phyloP scores from a whole-genome alignment of 176 grass and related monocot species.

The Aegilops speltoides region DNA sequence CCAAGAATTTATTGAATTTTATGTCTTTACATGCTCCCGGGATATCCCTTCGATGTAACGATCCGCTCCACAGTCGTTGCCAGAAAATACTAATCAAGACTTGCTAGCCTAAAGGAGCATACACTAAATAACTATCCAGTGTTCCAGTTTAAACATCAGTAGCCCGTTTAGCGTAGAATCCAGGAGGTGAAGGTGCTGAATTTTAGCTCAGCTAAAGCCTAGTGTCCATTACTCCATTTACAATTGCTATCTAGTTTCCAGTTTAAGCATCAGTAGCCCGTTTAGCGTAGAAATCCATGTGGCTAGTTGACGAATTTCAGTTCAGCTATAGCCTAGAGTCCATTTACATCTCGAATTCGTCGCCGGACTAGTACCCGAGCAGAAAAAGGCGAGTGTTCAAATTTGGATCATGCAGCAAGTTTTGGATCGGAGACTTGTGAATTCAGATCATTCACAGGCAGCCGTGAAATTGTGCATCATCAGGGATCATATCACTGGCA shows the following conservation, averaged over 20 bases:
- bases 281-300: not conserved
- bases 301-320: no score
- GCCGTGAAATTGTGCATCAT: not conserved
- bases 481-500: no score
- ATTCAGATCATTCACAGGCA: no score
- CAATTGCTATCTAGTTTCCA: not conserved
- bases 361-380: not conserved
- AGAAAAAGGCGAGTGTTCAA: no score
- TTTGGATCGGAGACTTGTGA: not conserved
- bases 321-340: not conserved
- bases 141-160: not conserved
- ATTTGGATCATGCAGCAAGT: not conserved
- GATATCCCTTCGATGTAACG: not conserved
- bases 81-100: not conserved
- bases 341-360: not conserved
- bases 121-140: not conserved
- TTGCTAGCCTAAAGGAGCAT: not conserved
- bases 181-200: not conserved
- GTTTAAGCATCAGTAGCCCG: not conserved
- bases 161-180: not conserved
- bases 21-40: not conserved
- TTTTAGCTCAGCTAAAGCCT: not conserved
- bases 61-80: not conserved
- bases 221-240: no score
- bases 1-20: not conserved